A percentile compares a stretch with the other conserved stretches of the same genome.
These are phyloP conservation scores for Monosporascus cannonballus DNA, from an alignment of 2,329 filamentous ascomycete species.

Conservation along the genomic window DNA sequence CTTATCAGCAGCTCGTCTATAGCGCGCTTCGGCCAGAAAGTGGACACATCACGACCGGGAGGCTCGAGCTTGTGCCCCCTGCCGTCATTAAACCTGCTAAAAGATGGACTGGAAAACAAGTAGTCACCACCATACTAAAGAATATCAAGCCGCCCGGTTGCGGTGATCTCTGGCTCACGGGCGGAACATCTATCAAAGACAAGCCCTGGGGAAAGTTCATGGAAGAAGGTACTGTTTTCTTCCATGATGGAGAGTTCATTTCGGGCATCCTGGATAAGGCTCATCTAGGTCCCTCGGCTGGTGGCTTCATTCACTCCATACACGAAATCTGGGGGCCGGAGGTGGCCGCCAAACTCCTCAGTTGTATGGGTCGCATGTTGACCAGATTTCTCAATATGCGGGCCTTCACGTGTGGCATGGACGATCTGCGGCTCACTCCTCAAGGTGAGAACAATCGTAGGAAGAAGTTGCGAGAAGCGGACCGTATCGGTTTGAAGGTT, in stretches of 20 bases:
- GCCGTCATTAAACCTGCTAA: slow-evolving; percentile 74
- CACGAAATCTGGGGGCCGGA: slow-evolving; percentile 91
- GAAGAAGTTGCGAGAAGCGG: slow-evolving; percentile 61
- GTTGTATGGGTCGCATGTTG: slow-evolving; percentile 80
- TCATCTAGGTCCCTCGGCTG: slow-evolving; percentile 81
- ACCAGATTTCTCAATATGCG: slow-evolving; percentile 89
- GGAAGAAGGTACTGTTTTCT: slow-evolving; percentile 76
- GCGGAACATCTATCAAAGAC: slow-evolving; percentile 71
- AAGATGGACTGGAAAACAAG: slow-evolving; percentile 93
- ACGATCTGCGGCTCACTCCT: slow-evolving; percentile 81
- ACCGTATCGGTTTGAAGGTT: slow-evolving; percentile 67
- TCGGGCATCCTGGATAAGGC: slow-evolving; percentile 93
- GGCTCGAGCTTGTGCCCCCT: slow-evolving; percentile 74
- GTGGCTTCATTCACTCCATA: slow-evolving; percentile 84
- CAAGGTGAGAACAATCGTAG: slow-evolving; percentile 69
- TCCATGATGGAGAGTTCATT: slow-evolving; percentile 82
- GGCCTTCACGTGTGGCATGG: slow-evolving; percentile 95
- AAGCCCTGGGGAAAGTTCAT: slow-evolving; percentile 69
- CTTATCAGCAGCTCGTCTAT: slow-evolving; percentile 94
- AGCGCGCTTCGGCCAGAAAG: slow-evolving; percentile 83
- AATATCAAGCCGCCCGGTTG: slow-evolving; percentile 80
- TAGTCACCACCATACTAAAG: slow-evolving; percentile 86
- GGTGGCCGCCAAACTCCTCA: slow-evolving; percentile 79
- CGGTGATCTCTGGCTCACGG: slow-evolving; percentile 70
- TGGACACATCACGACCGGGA: slow-evolving; percentile 76